These are phyloP conservation scores for Microcera coccophila DNA, from an alignment of 2,329 filamentous ascomycete genomes.

Conservation along the genomic window DNA sequence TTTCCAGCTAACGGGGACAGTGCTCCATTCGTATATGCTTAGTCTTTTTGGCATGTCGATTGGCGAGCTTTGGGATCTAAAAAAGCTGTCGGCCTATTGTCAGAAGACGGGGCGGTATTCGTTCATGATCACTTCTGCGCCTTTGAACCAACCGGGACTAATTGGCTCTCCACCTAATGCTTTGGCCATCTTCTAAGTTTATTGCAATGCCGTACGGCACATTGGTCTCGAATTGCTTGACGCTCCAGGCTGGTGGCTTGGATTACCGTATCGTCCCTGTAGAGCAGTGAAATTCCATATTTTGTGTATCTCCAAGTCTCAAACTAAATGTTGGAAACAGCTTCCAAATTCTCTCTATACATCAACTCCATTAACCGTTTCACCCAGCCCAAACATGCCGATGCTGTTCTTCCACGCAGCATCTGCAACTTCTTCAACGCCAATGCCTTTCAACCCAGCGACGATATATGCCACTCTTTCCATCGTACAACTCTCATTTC, in stretches of 20 bases:
- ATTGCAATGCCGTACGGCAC: no score
- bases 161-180: background rate
- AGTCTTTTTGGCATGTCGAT: background rate
- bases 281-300: no score
- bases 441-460: conserved; percentile 43
- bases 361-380: no score
- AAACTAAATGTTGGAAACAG: no score
- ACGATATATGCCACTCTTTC: conserved; percentile 45
- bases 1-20: background rate
- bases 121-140: background rate
- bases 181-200: background rate
- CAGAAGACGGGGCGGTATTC: background rate
- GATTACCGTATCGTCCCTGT: no score
- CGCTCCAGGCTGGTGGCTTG: no score
- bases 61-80: conserved; percentile 1
- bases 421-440: conserved; percentile 40
- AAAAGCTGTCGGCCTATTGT: background rate
- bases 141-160: background rate
- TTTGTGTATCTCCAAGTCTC: no score
- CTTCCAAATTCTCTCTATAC: no score
- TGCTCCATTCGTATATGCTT: background rate
- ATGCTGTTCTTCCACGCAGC: conserved; percentile 36
- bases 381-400: conserved; percentile 28
- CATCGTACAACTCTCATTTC: conserved; percentile 49
- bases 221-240: no score